Conservation (phyloP, 108 stramenopile species). For the Skeletonema grethae region DNA sequence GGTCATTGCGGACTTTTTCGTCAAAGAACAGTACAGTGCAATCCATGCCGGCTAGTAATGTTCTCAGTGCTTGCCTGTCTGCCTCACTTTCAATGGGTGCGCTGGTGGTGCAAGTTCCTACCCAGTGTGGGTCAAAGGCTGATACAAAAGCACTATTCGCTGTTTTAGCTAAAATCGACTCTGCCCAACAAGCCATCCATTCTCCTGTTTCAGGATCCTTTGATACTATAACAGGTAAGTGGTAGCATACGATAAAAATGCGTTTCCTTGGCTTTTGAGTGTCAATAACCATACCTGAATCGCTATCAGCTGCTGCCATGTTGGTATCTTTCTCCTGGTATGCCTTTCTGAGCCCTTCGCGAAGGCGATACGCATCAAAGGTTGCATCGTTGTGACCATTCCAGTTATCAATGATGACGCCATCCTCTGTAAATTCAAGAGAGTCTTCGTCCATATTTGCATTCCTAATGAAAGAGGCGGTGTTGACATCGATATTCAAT, state of each 20-base stretch:
- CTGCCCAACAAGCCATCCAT: conserved; percentile 66
- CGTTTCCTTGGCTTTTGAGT: conserved; percentile 21
- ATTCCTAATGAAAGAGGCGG: conserved; percentile 12
- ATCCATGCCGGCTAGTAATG: conserved; percentile 58
- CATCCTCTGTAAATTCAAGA: conserved; percentile 35
- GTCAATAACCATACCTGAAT: conserved; percentile 4
- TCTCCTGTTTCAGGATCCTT: conserved; percentile 36
- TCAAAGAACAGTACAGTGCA: conserved; percentile 75
- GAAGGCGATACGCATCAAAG: conserved; percentile 18
- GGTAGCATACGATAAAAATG: conserved; percentile 67
- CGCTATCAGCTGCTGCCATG: conserved; percentile 4
- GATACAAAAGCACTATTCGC: conserved; percentile 41
- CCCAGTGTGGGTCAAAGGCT: conserved; percentile 60
- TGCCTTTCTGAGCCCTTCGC: conserved; percentile 14
- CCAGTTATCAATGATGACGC: conserved; percentile 42
- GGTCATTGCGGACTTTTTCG: conserved; percentile 38
- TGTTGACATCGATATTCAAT: conserved; percentile 26
- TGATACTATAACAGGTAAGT: conserved; percentile 62
- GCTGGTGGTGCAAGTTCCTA: conserved; percentile 59
- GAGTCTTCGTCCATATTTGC: conserved; percentile 6
- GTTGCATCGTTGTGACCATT: conserved; percentile 30
- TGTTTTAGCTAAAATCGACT: conserved; percentile 72
- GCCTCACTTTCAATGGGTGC: conserved; percentile 36
- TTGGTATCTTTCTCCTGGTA: background rate
- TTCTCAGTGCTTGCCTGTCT: conserved; percentile 50